A percentile compares a stretch with the other conserved stretches of the same genome.
Evolutionary conservation across 2,329 filamentous ascomycete genomes (phyloP).

Genomic region (Nemania serpens): DNA sequence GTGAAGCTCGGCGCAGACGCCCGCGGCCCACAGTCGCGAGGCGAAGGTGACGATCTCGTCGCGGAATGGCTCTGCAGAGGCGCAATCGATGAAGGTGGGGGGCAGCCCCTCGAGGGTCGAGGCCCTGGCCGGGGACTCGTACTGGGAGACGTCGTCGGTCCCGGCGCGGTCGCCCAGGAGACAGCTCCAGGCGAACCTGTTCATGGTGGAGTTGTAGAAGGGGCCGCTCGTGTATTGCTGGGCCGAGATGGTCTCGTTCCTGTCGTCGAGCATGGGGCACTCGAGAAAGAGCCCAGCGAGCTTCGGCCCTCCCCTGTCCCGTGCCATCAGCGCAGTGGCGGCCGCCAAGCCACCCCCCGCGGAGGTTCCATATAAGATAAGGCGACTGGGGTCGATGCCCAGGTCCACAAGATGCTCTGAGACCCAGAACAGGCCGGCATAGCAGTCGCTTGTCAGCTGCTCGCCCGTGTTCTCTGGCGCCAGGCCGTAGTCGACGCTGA

Average conservation of each 20-base stretch:
- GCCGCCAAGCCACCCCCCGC: conserved; percentile 63
- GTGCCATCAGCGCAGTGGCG: conserved; percentile 54
- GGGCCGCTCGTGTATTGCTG: conserved; percentile 41
- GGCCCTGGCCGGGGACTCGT: conserved; percentile 41
- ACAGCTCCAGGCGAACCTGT: conserved; percentile 41
- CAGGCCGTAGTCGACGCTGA: conserved; percentile 43
- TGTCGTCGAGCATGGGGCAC: conserved; percentile 50
- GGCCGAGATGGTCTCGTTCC: conserved; percentile 39
- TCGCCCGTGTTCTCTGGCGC: conserved; percentile 40
- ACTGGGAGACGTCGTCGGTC: conserved; percentile 37
- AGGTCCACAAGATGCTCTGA: conserved; percentile 38
- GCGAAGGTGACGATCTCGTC: conserved; percentile 44
- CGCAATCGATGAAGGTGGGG: conserved; percentile 44
- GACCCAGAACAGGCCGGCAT: conserved; percentile 44
- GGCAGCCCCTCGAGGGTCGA: conserved; percentile 40
- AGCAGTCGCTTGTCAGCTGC: conserved; percentile 44
- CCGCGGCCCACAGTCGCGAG: conserved; percentile 41
- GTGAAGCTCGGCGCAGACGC: conserved; percentile 43
- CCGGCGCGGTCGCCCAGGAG: conserved; percentile 38
- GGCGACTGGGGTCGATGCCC: conserved; percentile 51
- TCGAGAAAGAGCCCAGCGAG: conserved; percentile 46
- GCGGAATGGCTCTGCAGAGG: conserved; percentile 42
- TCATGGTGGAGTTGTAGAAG: conserved; percentile 39
- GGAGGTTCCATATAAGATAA: conserved; percentile 60
- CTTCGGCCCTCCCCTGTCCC: conserved; percentile 43